Conservation (phyloP, 2,329 filamentous ascomycete genomes). For the Neophaeococcomyces mojaviensis region DNA sequence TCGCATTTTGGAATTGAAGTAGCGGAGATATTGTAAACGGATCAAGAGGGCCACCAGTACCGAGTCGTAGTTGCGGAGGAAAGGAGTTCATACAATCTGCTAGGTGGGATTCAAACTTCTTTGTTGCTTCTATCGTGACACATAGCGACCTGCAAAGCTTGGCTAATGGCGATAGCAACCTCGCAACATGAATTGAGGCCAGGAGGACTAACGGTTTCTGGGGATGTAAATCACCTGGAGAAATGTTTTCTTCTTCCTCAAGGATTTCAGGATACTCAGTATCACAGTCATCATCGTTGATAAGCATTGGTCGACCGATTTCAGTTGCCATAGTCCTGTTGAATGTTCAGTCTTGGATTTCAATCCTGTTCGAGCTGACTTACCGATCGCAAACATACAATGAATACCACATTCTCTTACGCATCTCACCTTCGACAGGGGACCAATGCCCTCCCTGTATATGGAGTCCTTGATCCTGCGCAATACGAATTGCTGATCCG, state of each 20-base stretch:
- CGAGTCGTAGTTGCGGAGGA: conserved; percentile 64
- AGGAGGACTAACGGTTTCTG: conserved; percentile 43
- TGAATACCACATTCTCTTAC: conserved; percentile 85
- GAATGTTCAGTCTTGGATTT: not conserved
- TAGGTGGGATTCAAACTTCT: conserved; percentile 77
- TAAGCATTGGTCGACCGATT: conserved; percentile 69
- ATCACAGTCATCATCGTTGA: conserved; percentile 84
- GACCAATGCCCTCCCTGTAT: conserved; percentile 66
- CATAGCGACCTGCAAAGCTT: conserved; percentile 61
- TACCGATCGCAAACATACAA: conserved; percentile 83
- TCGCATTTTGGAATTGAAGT: conserved; percentile 70
- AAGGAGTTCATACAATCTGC: conserved; percentile 66
- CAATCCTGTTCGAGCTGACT: conserved; percentile 19
- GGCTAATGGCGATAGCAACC: conserved; percentile 66
- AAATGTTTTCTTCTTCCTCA: conserved; percentile 56
- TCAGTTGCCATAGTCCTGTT: conserved; percentile 66
- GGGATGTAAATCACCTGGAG: conserved; percentile 43
- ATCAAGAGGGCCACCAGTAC: conserved; percentile 60
- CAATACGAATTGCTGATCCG: conserved; percentile 67
- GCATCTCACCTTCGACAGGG: conserved; percentile 74
- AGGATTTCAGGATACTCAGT: conserved; percentile 69
- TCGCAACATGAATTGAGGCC: conserved; percentile 72
- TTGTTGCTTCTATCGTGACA: conserved; percentile 60
- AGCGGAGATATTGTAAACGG: conserved; percentile 67
- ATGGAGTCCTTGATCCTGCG: conserved; percentile 78